These are phyloP conservation scores for Hortiboletus campestris DNA, from an alignment of 768 basidiomycete species.

Conservation along the genomic window DNA sequence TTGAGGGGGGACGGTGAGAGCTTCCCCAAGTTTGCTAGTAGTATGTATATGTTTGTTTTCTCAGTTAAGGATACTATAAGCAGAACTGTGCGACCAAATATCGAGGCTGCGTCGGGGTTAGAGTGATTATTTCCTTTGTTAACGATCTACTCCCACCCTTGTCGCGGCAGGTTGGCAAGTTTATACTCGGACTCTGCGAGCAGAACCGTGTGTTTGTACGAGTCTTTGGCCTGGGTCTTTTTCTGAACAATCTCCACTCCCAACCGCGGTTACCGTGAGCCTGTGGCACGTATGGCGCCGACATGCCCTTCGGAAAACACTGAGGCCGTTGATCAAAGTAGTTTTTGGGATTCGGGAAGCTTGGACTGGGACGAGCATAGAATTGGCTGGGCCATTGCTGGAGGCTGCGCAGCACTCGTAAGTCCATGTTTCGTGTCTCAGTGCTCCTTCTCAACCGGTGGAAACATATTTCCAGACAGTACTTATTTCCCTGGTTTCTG, in stretches of 20 bases:
- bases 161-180: constrained; percentile 5
- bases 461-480: constrained; percentile 45
- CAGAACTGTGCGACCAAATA: too few relatives aligned
- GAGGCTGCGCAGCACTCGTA: constrained; percentile 56
- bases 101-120: too few relatives aligned
- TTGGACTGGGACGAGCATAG: constrained; percentile 60
- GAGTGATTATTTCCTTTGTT: background rate
- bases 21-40: too few relatives aligned
- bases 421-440: constrained; percentile 21
- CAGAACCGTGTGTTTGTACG: constrained; percentile 7
- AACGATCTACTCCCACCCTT: background rate
- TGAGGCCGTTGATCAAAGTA: constrained; percentile 50
- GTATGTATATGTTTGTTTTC: too few relatives aligned
- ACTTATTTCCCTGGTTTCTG: constrained; percentile 54
- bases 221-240: background rate
- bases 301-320: constrained; percentile 55
- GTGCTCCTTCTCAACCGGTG: background rate
- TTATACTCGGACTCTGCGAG: constrained; percentile 4
- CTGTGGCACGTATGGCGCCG: constrained; percentile 18
- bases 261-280: too few relatives aligned
- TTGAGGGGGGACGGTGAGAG: too few relatives aligned
- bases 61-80: too few relatives aligned
- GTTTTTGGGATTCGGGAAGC: constrained; percentile 57
- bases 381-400: constrained; percentile 75
- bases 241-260: background rate